phyloP scores from a whole-genome alignment of 2,329 filamentous ascomycete species.

The Tolypocladium cylindrosporum region DNA sequence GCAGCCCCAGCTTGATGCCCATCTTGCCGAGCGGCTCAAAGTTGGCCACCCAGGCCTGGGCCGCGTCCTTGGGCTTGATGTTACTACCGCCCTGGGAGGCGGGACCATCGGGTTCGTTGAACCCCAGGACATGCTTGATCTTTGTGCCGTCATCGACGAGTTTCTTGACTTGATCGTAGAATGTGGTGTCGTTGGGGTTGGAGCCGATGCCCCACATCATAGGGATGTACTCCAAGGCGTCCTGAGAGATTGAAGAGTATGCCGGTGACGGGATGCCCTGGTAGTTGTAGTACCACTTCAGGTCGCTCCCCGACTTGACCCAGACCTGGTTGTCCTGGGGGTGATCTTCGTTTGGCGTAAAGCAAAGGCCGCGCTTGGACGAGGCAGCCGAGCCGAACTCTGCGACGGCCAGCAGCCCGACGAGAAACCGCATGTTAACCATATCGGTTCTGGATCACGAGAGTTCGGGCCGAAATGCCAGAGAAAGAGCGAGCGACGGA shows the following conservation, averaged over 20 bases:
- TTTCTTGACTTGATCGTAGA: slow-evolving; percentile 47
- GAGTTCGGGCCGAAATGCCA: background rate
- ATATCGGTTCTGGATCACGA: background rate
- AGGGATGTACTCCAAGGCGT: slow-evolving; percentile 62
- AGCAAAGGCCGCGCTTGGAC: slow-evolving; percentile 63
- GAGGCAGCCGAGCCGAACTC: slow-evolving; percentile 16
- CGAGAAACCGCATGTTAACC: background rate
- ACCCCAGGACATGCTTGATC: slow-evolving; percentile 59
- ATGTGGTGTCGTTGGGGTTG: slow-evolving; percentile 42
- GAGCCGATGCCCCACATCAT: slow-evolving; percentile 63
- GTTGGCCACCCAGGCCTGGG: slow-evolving; percentile 58
- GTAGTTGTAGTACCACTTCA: slow-evolving; percentile 88
- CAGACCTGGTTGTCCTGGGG: slow-evolving; percentile 58
- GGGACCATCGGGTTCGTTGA: slow-evolving; percentile 68
- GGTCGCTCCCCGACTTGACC: slow-evolving; percentile 41
- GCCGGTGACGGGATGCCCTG: slow-evolving; percentile 40
- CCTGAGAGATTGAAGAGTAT: slow-evolving; percentile 37
- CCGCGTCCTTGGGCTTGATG: slow-evolving; percentile 50
- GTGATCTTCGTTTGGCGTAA: slow-evolving; percentile 45
- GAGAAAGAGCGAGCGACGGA: background rate
- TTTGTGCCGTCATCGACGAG: slow-evolving; percentile 43
- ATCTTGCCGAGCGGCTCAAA: slow-evolving; percentile 57
- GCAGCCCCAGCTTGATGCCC: slow-evolving; percentile 60
- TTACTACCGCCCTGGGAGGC: slow-evolving; percentile 49
- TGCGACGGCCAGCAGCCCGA: slow-evolving; percentile 9